phyloP scores from a whole-genome alignment of 73 alveolate species.

The Stentor roeselii region DNA sequence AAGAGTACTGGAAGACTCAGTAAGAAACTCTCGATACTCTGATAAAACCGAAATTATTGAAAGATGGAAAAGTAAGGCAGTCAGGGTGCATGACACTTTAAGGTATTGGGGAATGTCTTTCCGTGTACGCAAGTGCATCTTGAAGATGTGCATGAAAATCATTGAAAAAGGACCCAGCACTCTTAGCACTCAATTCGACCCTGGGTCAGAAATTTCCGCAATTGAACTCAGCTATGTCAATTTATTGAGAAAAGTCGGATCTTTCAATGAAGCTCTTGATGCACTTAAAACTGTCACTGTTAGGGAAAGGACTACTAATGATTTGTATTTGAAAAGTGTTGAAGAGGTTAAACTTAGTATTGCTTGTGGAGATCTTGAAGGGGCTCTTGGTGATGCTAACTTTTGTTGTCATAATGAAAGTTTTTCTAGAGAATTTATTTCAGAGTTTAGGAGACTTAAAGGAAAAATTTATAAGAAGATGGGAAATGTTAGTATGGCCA shows the following conservation, averaged over 20 bases:
- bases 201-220: background rate
- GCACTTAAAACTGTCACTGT: background rate
- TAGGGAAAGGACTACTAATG: background rate
- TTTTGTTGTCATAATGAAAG: background rate
- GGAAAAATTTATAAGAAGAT: background rate
- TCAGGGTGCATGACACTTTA: background rate
- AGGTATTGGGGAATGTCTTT: background rate
- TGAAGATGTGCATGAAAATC: background rate
- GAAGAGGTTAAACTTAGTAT: background rate
- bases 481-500: background rate
- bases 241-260: background rate
- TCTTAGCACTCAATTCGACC: background rate
- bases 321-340: background rate
- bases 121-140: background rate
- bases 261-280: background rate
- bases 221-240: background rate
- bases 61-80: background rate
- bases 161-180: background rate
- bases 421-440: background rate
- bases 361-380: background rate
- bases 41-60: background rate
- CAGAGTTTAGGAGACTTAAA: background rate
- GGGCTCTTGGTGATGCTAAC: background rate
- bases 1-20: constrained; percentile 6
- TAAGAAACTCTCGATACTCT: background rate